Percentiles rank a stretch among this genome's conserved stretches.
phyloP scores from a whole-genome alignment of 352 stramenopile genomes.

The Globisporangium radiosum region DNA sequence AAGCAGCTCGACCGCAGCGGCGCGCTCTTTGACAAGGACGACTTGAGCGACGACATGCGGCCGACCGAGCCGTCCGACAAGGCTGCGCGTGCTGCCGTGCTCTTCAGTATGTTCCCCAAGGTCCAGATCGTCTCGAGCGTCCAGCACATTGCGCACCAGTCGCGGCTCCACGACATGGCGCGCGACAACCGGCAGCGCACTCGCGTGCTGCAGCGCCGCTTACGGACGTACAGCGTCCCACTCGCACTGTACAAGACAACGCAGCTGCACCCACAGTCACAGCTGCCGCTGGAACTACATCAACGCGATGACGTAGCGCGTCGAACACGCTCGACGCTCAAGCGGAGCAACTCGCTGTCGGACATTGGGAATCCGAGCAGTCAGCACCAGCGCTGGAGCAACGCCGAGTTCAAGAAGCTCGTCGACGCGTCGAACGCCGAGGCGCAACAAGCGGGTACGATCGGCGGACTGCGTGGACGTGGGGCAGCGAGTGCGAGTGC shows the following conservation, averaged over 20 bases:
- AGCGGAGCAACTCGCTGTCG: constrained; percentile 60
- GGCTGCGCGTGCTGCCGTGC: constrained; percentile 23
- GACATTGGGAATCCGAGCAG: constrained; percentile 61
- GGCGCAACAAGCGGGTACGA: constrained; percentile 34
- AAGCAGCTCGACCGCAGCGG: constrained; percentile 48
- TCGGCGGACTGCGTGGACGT: constrained; percentile 18
- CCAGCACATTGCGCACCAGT: constrained; percentile 69
- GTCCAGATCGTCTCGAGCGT: constrained; percentile 78
- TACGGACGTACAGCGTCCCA: constrained; percentile 56
- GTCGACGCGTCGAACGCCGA: constrained; percentile 59
- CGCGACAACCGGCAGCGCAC: constrained; percentile 34
- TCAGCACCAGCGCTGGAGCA: constrained; percentile 50
- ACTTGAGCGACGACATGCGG: constrained; percentile 64
- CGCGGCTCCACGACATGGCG: constrained; percentile 42
- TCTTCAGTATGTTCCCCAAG: constrained; percentile 85
- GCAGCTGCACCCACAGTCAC: background rate
- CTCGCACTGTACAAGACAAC: constrained; percentile 28
- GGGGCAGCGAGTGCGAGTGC: constrained; percentile 13
- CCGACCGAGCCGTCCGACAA: constrained; percentile 54
- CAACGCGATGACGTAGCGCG: constrained; percentile 3
- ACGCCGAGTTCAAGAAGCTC: constrained; percentile 66
- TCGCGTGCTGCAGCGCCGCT: constrained; percentile 19
- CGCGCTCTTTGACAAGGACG: constrained; percentile 73
- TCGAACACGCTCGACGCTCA: constrained; percentile 38
- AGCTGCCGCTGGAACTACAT: constrained; percentile 9